These are phyloP conservation scores for Bidens hawaiensis DNA, from an alignment of 140 eudicot species.

Conservation along the genomic window DNA sequence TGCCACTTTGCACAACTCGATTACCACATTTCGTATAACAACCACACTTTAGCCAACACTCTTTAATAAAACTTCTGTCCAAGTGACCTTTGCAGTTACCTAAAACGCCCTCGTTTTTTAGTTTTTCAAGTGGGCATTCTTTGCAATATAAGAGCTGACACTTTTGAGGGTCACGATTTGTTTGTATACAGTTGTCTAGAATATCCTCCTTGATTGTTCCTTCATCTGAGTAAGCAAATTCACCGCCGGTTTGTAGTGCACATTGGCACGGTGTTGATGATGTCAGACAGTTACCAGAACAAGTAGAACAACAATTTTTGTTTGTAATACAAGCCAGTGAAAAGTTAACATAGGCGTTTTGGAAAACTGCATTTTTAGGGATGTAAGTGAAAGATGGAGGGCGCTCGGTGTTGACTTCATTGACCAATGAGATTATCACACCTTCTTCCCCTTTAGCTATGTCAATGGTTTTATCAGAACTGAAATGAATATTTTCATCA, in stretches of 20 bases:
- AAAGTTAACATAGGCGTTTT: conserved; percentile 53
- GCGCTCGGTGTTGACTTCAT: conserved; percentile 50
- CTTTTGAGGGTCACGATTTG: conserved; percentile 60
- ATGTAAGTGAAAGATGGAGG: conserved; percentile 67
- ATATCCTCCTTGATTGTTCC: conserved; percentile 68
- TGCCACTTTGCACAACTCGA: conserved; percentile 90
- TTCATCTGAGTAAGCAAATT: conserved; percentile 59
- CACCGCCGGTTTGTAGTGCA: conserved; percentile 51
- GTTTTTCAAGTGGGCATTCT: conserved; percentile 75
- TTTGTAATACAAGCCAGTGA: conserved; percentile 66
- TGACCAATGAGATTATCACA: conserved; percentile 44
- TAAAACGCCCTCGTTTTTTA: conserved; percentile 39
- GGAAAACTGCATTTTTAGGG: conserved; percentile 57
- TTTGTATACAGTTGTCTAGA: conserved; percentile 52
- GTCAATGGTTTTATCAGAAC: conserved; percentile 34
- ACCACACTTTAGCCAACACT: conserved; percentile 91
- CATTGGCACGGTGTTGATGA: conserved; percentile 59
- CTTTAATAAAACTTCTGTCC: conserved; percentile 68
- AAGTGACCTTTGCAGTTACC: conserved; percentile 83
- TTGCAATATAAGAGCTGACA: conserved; percentile 43
- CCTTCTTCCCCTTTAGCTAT: conserved; percentile 75
- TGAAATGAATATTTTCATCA: conserved; percentile 23
- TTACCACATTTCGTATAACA: conserved; percentile 77
- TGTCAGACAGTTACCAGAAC: conserved; percentile 63
- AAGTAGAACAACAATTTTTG: conserved; percentile 58